phyloP scores from a whole-genome alignment of 805 yeast species.

The Danielia reshetovae region DNA sequence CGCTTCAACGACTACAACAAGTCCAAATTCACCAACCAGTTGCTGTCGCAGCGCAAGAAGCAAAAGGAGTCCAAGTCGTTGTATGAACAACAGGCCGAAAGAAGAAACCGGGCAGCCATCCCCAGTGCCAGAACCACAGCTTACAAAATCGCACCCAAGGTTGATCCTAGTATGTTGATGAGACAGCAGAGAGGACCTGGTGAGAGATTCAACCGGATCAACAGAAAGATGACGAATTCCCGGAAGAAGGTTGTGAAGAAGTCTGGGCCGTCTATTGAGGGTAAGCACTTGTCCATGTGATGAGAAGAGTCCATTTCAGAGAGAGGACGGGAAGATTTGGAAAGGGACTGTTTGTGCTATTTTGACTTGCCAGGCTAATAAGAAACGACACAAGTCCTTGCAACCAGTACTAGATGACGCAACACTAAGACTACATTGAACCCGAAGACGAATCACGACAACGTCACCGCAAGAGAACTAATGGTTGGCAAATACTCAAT shows the following conservation, averaged over 20 bases:
- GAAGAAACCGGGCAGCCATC: constrained; percentile 92
- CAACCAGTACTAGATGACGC: too few relatives aligned
- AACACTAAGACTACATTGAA: too few relatives aligned
- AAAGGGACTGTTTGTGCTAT: background rate
- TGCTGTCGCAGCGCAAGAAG: constrained; percentile 30
- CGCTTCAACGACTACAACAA: constrained; percentile 66
- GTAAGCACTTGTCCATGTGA: constrained; percentile 49
- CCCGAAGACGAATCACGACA: too few relatives aligned
- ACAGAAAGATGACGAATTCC: constrained; percentile 49
- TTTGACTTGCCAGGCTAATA: too few relatives aligned
- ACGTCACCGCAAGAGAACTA: too few relatives aligned
- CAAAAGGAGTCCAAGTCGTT: constrained; percentile 48
- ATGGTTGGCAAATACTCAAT: too few relatives aligned
- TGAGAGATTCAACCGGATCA: constrained; percentile 79
- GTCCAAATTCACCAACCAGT: constrained; percentile 44
- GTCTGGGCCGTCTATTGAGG: constrained; percentile 78
- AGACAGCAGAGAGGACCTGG: constrained; percentile 52
- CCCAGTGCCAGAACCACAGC: constrained; percentile 90
- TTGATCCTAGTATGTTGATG: constrained; percentile 48
- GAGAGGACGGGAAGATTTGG: background rate
- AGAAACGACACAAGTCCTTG: too few relatives aligned
- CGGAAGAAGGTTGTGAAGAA: constrained; percentile 51
- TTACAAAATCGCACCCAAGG: constrained; percentile 85
- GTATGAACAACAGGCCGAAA: constrained; percentile 85
- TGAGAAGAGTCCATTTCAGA: background rate